A percentile compares a stretch with the other conserved stretches of the same genome.
phyloP scores from a whole-genome alignment of 306 rosid species.

The Lotus japonicus region DNA sequence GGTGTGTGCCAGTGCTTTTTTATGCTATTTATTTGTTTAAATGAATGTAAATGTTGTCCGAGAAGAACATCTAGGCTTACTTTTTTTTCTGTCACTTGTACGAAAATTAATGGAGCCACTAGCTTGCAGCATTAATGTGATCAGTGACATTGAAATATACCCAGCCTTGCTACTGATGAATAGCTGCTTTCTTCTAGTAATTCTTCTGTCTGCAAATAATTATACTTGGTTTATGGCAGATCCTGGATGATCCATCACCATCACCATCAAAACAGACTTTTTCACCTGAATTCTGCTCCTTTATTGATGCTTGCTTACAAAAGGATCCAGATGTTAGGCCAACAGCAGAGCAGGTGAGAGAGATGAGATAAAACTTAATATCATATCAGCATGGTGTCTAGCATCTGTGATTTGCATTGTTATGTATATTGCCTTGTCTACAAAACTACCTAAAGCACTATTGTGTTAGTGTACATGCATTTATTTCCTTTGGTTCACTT shows the following conservation, averaged over 20 bases:
- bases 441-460: not conserved
- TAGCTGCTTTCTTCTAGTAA: not conserved
- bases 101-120: not conserved
- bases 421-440: not conserved
- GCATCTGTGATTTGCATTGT: conserved; percentile 3
- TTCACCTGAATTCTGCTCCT: conserved; percentile 89
- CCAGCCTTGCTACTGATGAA: not conserved
- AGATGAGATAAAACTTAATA: conserved; percentile 4
- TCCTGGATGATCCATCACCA: conserved; percentile 94
- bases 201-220: conserved; percentile 17
- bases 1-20: conserved; percentile 40
- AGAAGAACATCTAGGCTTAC: conserved; percentile 6
- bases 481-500: conserved; percentile 5
- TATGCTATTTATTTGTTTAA: not conserved
- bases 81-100: not conserved
- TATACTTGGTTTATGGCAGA: conserved; percentile 41
- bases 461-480: not conserved
- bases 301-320: conserved; percentile 82
- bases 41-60: not conserved
- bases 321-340: conserved; percentile 87
- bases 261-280: conserved; percentile 70
- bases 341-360: conserved; percentile 84
- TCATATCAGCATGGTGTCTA: conserved; percentile 6
- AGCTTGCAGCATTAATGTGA: not conserved
- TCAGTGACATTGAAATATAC: not conserved